Evolutionary conservation across 371 early-diverging fungal genomes (phyloP).

Genomic region (Rhizopus stolonifer): DNA sequence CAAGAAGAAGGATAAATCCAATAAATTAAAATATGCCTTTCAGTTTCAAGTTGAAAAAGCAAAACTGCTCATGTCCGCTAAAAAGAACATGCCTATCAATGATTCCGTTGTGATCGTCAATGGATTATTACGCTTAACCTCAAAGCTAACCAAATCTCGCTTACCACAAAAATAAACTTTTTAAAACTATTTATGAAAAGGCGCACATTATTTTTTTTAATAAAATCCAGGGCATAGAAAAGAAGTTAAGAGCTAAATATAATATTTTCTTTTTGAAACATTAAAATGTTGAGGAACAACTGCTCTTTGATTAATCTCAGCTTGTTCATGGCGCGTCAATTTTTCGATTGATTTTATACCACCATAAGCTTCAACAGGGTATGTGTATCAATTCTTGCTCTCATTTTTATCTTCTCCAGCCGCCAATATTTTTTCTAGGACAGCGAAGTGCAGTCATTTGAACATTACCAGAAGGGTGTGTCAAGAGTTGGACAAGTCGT

Average conservation of each 20-base stretch:
- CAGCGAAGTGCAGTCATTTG: slow-evolving; percentile 96
- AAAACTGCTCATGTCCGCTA: not conserved
- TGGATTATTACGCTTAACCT: not conserved
- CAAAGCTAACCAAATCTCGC: not conserved
- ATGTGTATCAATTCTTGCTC: slow-evolving; percentile 80
- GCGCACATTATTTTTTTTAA: too few relatives aligned
- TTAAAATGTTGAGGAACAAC: slow-evolving; percentile 13
- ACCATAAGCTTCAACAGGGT: slow-evolving; percentile 85
- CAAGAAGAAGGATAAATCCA: not conserved
- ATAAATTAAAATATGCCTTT: not conserved
- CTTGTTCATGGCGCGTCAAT: slow-evolving; percentile 88
- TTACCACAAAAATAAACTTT: not conserved
- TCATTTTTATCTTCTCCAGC: slow-evolving; percentile 45
- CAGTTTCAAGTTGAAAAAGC: not conserved
- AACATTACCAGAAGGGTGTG: slow-evolving; percentile 81
- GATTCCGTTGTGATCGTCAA: not conserved
- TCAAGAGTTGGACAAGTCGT: slow-evolving; percentile 89
- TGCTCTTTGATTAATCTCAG: slow-evolving; percentile 88
- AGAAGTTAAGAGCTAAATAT: slow-evolving; percentile 15
- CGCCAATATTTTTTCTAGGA: slow-evolving; percentile 81
- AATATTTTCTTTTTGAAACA: slow-evolving; percentile 25
- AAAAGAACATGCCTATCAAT: not conserved
- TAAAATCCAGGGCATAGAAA: not conserved
- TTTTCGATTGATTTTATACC: slow-evolving; percentile 91
- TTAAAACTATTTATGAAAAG: too few relatives aligned